Percentiles rank a stretch among this genome's conserved stretches.
These are phyloP conservation scores for Arbutus unedo DNA, from an alignment of 148 eudicot species.

Conservation along the genomic window DNA sequence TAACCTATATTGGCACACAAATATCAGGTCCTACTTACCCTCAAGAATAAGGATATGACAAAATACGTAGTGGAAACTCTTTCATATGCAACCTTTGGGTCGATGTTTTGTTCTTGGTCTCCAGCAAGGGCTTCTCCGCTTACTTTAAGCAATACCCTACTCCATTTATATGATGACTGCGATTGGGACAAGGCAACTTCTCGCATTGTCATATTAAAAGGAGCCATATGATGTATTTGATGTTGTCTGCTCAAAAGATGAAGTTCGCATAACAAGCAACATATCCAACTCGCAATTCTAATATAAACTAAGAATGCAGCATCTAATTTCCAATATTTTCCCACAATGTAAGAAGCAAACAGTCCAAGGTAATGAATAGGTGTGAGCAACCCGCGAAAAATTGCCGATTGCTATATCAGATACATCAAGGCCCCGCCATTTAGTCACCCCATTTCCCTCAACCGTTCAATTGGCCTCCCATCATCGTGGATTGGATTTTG, in stretches of 20 bases:
- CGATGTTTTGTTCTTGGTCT: constrained; percentile 82
- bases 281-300: neutral
- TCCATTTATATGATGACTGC: constrained; percentile 64
- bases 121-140: constrained; percentile 99
- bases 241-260: constrained; percentile 35
- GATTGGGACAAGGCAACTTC: constrained; percentile 45
- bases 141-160: constrained; percentile 89
- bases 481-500: neutral
- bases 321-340: neutral
- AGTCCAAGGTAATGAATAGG: neutral
- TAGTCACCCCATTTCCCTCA: neutral
- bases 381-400: no score
- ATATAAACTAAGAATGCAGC: neutral
- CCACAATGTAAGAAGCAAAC: neutral
- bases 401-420: no score
- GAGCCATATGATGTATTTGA: constrained; percentile 35
- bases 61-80: neutral
- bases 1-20: constrained; percentile 47
- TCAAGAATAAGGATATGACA: neutral
- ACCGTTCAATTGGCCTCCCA: neutral
- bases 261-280: neutral
- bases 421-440: neutral
- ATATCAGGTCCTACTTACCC: neutral
- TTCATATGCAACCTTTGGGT: constrained; percentile 67
- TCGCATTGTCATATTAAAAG: constrained; percentile 45